Conservation (phyloP, 768 basidiomycete species). For the Russula virescens region DNA sequence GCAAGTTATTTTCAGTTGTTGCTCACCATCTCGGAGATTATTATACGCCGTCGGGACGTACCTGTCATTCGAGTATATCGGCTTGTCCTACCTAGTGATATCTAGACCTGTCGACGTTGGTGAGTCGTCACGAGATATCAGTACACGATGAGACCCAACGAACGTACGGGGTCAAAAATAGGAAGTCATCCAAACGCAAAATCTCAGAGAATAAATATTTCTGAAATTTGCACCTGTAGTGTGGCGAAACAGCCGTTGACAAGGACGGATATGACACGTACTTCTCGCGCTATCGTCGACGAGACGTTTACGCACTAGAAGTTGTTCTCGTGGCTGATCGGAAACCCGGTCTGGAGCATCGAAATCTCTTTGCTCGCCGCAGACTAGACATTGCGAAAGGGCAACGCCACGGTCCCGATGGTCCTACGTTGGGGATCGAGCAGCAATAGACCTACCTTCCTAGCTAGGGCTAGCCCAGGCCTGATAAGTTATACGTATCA, state of each 20-base stretch:
- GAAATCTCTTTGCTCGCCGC: not conserved
- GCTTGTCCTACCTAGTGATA: not conserved
- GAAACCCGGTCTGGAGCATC: not conserved
- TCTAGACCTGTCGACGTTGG: not conserved
- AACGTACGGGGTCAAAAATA: no score
- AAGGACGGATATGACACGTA: not conserved
- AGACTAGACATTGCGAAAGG: no score
- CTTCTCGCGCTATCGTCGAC: no score
- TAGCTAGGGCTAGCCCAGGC: not conserved
- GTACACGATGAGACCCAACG: not conserved
- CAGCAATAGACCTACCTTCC: not conserved
- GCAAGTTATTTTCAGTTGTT: not conserved
- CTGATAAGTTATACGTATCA: not conserved
- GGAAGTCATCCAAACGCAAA: no score
- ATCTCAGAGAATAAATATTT: no score
- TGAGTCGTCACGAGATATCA: not conserved
- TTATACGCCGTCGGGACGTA: not conserved
- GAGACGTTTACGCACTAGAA: no score
- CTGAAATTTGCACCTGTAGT: not conserved
- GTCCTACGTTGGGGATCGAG: not conserved
- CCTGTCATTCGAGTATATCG: no score
- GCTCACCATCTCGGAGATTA: not conserved
- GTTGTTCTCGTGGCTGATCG: no score
- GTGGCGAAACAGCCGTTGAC: not conserved
- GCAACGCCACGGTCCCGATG: not conserved